phyloP scores from a whole-genome alignment of 2,329 filamentous ascomycete genomes.

The Fusarium sarcochroum region DNA sequence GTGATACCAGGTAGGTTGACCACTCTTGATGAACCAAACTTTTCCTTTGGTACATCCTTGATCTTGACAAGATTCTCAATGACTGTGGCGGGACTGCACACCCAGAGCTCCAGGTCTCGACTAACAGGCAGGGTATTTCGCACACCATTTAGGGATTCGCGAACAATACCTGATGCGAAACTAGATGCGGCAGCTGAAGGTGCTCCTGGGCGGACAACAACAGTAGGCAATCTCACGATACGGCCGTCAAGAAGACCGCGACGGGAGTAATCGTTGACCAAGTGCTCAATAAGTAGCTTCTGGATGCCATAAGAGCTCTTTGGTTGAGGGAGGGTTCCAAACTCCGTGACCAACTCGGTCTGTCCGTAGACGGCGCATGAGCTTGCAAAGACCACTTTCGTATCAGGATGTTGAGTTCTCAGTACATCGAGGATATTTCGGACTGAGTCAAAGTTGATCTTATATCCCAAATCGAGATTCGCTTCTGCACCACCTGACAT shows the following conservation, averaged over 20 bases:
- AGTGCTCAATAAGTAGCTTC: slow-evolving; percentile 70
- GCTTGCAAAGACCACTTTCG: slow-evolving; percentile 70
- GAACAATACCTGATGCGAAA: slow-evolving; percentile 73
- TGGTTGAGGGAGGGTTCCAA: slow-evolving; percentile 55
- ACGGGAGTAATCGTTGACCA: slow-evolving; percentile 57
- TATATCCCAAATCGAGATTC: slow-evolving; percentile 67
- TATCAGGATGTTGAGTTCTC: slow-evolving; percentile 59
- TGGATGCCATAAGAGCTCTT: slow-evolving; percentile 73
- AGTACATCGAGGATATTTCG: slow-evolving; percentile 67
- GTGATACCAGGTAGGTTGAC: slow-evolving; percentile 67
- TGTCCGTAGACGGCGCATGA: slow-evolving; percentile 72
- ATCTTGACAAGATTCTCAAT: slow-evolving; percentile 63
- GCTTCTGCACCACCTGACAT: slow-evolving; percentile 75
- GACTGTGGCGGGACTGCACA: slow-evolving; percentile 66
- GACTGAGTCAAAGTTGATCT: slow-evolving; percentile 71
- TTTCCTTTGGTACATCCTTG: slow-evolving; percentile 57
- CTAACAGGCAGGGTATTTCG: slow-evolving; percentile 62
- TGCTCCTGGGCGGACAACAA: slow-evolving; percentile 71
- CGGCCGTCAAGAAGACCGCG: slow-evolving; percentile 70
- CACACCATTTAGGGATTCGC: slow-evolving; percentile 65
- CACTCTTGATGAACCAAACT: slow-evolving; percentile 56
- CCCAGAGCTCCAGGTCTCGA: slow-evolving; percentile 62
- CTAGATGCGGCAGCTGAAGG: slow-evolving; percentile 73
- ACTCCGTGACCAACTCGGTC: slow-evolving; percentile 30
- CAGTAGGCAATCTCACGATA: slow-evolving; percentile 69